These are phyloP conservation scores for Leishmania braziliensis DNA, from an alignment of 208 protist genomes.

Conservation along the genomic window DNA sequence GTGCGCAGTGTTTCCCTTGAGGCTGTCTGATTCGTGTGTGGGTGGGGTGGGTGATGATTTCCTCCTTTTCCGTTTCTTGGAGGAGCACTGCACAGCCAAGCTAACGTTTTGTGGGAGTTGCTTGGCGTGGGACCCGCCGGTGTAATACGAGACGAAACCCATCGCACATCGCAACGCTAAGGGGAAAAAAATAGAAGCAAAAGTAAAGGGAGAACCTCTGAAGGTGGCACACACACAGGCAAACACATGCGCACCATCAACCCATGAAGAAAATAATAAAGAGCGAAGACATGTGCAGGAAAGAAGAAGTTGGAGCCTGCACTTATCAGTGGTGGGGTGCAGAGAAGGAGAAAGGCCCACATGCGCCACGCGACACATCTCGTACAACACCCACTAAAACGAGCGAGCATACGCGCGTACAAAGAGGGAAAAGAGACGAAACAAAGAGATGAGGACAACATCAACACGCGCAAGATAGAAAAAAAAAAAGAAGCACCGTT, in stretches of 20 bases:
- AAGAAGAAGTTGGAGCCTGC: not conserved
- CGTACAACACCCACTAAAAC: not conserved
- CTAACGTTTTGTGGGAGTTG: not conserved
- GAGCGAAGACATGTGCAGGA: not conserved
- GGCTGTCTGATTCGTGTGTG: too few relatives aligned
- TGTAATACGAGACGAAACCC: not conserved
- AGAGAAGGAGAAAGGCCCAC: not conserved
- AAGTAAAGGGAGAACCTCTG: not conserved
- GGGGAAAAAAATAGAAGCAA: not conserved
- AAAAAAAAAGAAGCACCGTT: too few relatives aligned
- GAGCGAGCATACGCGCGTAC: not conserved
- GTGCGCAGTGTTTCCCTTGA: not conserved
- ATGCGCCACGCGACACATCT: not conserved
- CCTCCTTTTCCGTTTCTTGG: too few relatives aligned
- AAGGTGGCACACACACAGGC: not conserved
- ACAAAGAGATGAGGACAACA: not conserved
- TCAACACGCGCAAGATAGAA: not conserved
- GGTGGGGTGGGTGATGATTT: too few relatives aligned
- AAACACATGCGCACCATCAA: not conserved
- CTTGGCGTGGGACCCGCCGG: not conserved
- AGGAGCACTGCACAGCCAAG: slow-evolving; percentile 9
- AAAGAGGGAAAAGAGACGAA: not conserved
- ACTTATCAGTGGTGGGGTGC: not conserved
- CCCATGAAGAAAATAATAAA: not conserved
- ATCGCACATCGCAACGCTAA: not conserved